Percentiles rank a stretch among this genome's conserved stretches.
Evolutionary conservation across 2,329 filamentous ascomycete genomes (phyloP).

Genomic region (Colletotrichum viniferum): DNA sequence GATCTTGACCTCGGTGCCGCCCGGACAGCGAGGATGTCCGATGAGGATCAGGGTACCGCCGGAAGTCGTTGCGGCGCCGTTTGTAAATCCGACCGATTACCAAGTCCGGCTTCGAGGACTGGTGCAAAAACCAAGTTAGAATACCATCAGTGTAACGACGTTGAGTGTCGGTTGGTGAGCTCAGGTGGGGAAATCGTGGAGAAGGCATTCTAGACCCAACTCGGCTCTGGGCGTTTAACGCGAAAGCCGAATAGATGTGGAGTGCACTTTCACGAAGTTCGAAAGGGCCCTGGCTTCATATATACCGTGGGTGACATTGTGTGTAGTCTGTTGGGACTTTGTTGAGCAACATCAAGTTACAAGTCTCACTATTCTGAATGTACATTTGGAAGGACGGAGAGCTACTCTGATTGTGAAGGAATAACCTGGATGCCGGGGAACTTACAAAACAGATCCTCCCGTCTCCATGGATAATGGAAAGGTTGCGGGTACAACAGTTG

Average conservation of each 20-base stretch:
- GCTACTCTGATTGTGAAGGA: no score
- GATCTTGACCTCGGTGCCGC: not conserved
- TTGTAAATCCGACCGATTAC: not conserved
- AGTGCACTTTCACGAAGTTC: not conserved
- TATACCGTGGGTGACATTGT: not conserved
- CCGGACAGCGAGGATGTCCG: not conserved
- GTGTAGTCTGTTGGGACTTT: no score
- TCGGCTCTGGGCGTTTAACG: not conserved
- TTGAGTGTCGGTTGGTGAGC: not conserved
- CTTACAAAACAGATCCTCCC: rapidly evolving
- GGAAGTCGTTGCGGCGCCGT: not conserved
- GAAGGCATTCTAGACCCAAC: not conserved
- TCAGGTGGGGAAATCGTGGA: not conserved
- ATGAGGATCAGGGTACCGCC: not conserved
- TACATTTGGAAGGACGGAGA: no score
- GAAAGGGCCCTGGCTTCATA: rapidly evolving
- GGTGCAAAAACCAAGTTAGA: not conserved
- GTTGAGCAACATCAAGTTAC: no score
- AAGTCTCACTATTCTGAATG: no score
- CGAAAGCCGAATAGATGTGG: not conserved
- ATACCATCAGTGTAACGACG: not conserved
- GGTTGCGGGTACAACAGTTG: not conserved
- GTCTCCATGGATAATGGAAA: rapidly evolving
- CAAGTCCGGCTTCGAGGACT: not conserved
- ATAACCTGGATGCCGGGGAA: not conserved